phyloP scores from a whole-genome alignment of 306 rosid genomes.

The Inga oerstediana region DNA sequence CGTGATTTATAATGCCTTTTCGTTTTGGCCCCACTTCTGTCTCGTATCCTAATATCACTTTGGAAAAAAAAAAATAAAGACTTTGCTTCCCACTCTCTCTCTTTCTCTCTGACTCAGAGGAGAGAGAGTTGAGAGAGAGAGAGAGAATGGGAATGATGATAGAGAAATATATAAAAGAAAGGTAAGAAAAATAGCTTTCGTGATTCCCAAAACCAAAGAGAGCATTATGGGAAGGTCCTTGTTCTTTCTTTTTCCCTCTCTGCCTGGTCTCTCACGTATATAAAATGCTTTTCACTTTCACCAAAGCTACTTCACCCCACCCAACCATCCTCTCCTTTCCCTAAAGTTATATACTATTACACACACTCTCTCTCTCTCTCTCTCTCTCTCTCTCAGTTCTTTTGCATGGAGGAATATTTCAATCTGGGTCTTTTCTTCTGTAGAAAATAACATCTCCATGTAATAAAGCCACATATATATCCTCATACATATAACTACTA shows the following conservation, averaged over 20 bases:
- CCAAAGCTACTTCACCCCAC: slow-evolving; percentile 31
- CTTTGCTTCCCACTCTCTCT: slow-evolving; percentile 3
- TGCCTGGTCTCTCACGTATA: slow-evolving; percentile 33
- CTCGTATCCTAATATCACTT: slow-evolving; percentile 13
- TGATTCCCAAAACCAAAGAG: slow-evolving; percentile 47
- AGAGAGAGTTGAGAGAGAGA: slow-evolving; percentile 7
- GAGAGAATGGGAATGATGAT: slow-evolving; percentile 12
- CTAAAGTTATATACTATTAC: not conserved
- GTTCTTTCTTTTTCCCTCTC: slow-evolving; percentile 16
- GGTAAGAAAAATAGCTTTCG: slow-evolving; percentile 35
- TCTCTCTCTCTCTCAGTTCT: not conserved
- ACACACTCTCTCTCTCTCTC: not conserved
- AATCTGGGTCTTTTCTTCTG: slow-evolving; percentile 47
- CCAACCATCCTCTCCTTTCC: slow-evolving; percentile 26
- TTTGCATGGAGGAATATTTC: slow-evolving; percentile 47
- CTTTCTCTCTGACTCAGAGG: not conserved
- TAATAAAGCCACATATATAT: slow-evolving; percentile 15
- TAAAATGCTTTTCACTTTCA: slow-evolving; percentile 38
- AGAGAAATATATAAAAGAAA: not conserved
- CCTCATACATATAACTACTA: slow-evolving; percentile 18
- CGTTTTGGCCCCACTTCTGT: slow-evolving; percentile 45
- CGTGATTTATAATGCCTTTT: slow-evolving; percentile 36
- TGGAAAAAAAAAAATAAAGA: slow-evolving; percentile 28
- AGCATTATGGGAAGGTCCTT: slow-evolving; percentile 37
- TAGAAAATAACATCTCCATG: slow-evolving; percentile 34